These are phyloP conservation scores for Suillus tomentosus DNA, from an alignment of 768 basidiomycete genomes.

Conservation along the genomic window DNA sequence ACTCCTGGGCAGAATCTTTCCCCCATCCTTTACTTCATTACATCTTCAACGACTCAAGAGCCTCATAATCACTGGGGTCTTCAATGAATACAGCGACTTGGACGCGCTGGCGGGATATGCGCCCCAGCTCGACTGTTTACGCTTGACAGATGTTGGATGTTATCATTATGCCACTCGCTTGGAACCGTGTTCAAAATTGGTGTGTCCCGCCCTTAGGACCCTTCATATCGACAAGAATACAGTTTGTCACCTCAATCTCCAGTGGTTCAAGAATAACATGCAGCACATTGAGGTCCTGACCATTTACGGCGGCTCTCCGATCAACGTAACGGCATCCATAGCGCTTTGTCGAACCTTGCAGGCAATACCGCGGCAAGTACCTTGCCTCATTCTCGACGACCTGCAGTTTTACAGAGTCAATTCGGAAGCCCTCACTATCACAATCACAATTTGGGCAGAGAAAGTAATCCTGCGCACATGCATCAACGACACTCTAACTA, in stretches of 20 bases:
- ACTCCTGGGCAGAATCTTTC: no score
- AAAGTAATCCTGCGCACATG: neutral
- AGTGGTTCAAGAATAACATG: neutral
- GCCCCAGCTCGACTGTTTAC: neutral
- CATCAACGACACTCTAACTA: neutral
- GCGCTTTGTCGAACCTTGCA: neutral
- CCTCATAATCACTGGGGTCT: neutral
- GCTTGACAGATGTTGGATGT: neutral
- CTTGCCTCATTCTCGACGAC: conserved; percentile 1
- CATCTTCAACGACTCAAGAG: conserved; percentile 1
- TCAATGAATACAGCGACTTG: neutral
- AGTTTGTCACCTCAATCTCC: neutral
- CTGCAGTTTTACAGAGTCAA: neutral
- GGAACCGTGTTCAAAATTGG: neutral
- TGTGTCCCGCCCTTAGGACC: neutral
- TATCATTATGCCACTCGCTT: accelerated
- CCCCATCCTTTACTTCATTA: neutral
- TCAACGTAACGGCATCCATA: neutral
- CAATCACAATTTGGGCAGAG: neutral
- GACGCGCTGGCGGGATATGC: neutral
- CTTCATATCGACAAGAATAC: neutral
- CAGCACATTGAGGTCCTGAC: neutral
- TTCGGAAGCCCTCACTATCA: no score
- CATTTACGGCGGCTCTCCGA: neutral
- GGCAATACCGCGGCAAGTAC: neutral